Evolutionary conservation across 768 basidiomycete genomes (phyloP).

Genomic region (Phaeotremella skinneri): DNA sequence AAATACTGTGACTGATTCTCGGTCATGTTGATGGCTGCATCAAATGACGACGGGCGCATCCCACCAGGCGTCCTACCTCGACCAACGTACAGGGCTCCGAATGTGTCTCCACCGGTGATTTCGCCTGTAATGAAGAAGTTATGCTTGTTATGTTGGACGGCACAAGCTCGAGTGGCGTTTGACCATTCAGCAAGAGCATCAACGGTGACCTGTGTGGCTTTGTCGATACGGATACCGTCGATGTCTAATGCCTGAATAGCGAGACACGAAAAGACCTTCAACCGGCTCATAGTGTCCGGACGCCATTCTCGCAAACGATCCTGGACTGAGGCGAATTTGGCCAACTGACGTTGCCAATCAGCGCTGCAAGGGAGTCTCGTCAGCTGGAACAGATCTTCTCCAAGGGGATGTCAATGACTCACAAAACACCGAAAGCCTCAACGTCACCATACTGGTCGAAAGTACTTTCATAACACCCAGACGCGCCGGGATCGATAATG

Average conservation of each 20-base stretch:
- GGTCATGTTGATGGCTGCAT: conserved; percentile 67
- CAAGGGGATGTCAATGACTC: conserved; percentile 57
- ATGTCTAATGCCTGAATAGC: conserved; percentile 82
- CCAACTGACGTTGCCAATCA: conserved; percentile 76
- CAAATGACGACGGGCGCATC: conserved; percentile 67
- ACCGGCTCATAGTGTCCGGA: conserved; percentile 70
- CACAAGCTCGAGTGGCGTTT: conserved; percentile 69
- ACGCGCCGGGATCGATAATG: conserved; percentile 59
- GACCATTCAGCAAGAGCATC: conserved; percentile 77
- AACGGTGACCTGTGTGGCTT: conserved; percentile 86
- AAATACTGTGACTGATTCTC: conserved; percentile 68
- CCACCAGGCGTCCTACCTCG: conserved; percentile 75
- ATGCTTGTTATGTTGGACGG: conserved; percentile 66
- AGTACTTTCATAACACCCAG: conserved; percentile 75
- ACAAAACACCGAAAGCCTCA: conserved; percentile 93
- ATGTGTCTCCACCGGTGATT: conserved; percentile 89
- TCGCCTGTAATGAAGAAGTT: conserved; percentile 92
- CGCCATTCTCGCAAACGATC: conserved; percentile 94
- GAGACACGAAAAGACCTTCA: conserved; percentile 78
- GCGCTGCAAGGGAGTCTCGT: conserved; percentile 30
- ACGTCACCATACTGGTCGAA: conserved; percentile 96
- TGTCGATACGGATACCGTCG: conserved; percentile 93
- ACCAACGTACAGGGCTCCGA: conserved; percentile 81
- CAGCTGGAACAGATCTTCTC: neutral
- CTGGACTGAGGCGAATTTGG: conserved; percentile 94